Evolutionary conservation across 805 yeast genomes (phyloP).

Genomic region (Starmera amethionina): DNA sequence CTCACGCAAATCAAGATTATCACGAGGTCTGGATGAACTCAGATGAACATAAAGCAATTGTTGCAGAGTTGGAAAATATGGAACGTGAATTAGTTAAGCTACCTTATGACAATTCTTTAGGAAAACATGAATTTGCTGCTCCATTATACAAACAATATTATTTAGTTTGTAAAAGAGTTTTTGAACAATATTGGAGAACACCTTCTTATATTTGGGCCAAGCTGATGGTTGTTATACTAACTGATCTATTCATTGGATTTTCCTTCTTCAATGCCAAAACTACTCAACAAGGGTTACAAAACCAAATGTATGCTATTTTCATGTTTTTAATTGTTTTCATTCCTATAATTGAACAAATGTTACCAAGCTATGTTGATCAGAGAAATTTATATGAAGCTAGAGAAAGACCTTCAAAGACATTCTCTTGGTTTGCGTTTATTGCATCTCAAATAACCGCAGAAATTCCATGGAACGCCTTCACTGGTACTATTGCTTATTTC

Average conservation of each 20-base stretch:
- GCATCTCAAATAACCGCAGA: conserved; percentile 34
- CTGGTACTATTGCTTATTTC: conserved; percentile 34
- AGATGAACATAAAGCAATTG: conserved; percentile 39
- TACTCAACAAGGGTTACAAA: conserved; percentile 54
- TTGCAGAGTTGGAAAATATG: conserved; percentile 43
- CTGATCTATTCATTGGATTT: conserved; percentile 58
- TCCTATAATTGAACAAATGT: conserved; percentile 51
- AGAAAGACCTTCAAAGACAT: conserved; percentile 65
- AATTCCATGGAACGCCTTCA: conserved; percentile 33
- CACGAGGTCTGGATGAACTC: conserved; percentile 48
- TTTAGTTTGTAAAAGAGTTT: conserved; percentile 40
- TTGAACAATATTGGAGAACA: conserved; percentile 56
- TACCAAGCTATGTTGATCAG: conserved; percentile 49
- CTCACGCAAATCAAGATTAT: conserved; percentile 50
- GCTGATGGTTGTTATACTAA: conserved; percentile 37
- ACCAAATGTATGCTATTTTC: conserved; percentile 52
- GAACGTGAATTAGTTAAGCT: conserved; percentile 32
- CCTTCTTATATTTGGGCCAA: conserved; percentile 52
- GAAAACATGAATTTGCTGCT: conserved; percentile 33
- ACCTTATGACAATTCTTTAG: conserved; percentile 18
- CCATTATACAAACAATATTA: conserved; percentile 28
- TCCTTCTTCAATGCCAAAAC: conserved; percentile 55
- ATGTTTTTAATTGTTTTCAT: conserved; percentile 43
- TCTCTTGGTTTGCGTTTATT: conserved; percentile 55
- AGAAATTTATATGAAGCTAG: conserved; percentile 62